These are phyloP conservation scores for Clitocybe nebularis DNA, from an alignment of 1,284 basidiomycete genomes.

Conservation along the genomic window DNA sequence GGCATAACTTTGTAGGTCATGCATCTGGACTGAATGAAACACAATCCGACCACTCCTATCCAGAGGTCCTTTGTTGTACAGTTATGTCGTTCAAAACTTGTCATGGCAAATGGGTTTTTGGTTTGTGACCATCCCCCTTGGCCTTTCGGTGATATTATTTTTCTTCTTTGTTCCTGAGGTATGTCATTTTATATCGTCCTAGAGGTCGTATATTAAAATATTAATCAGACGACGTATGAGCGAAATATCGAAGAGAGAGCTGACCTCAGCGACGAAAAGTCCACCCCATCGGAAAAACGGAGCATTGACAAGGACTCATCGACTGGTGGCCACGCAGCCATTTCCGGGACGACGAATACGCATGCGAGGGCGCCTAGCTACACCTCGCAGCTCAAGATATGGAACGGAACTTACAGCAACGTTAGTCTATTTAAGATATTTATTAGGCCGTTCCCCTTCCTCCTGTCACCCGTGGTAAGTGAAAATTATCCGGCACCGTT, in stretches of 20 bases:
- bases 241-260: slow-evolving; percentile 3
- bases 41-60: too few species aligned
- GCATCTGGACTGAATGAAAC: not conserved
- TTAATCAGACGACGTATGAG: slow-evolving; percentile 27
- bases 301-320: slow-evolving; percentile 27
- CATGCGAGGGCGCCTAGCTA: slow-evolving; percentile 21
- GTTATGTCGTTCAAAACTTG: slow-evolving; percentile 38
- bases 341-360: too few species aligned
- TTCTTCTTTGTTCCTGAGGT: slow-evolving; percentile 44
- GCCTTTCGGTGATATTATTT: slow-evolving; percentile 28
- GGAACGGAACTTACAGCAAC: slow-evolving; percentile 32
- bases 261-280: slow-evolving; percentile 8
- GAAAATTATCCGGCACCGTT: not conserved
- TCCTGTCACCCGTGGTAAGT: slow-evolving; percentile 38
- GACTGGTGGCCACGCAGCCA: slow-evolving; percentile 10
- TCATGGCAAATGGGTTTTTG: slow-evolving; percentile 41
- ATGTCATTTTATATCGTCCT: slow-evolving; percentile 6
- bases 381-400: slow-evolving; percentile 31
- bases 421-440: slow-evolving; percentile 31
- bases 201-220: not conserved
- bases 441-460: slow-evolving; percentile 35
- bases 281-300: slow-evolving; percentile 19
- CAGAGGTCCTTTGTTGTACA: slow-evolving; percentile 35
- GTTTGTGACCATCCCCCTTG: slow-evolving; percentile 39
- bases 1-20: slow-evolving; percentile 35